Evolutionary conservation across 495 filamentous ascomycete species (phyloP).

Genomic region (Hyaloscypha finlandica): DNA sequence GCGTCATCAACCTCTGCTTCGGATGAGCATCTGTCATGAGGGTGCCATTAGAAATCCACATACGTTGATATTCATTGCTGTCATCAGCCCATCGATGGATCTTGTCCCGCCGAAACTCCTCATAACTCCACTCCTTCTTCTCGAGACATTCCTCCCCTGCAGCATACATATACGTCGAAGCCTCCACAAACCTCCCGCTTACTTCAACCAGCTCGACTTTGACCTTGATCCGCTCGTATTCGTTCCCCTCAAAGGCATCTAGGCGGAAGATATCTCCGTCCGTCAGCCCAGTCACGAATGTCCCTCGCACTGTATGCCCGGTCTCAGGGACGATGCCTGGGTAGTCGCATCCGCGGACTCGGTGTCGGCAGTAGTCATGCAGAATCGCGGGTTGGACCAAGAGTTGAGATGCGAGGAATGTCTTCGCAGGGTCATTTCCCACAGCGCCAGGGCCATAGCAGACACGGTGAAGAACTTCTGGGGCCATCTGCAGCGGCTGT

Average conservation of each 20-base stretch:
- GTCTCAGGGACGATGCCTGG: conserved; percentile 71
- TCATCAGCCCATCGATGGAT: conserved; percentile 52
- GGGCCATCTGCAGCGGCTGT: conserved; percentile 55
- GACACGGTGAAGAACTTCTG: conserved; percentile 66
- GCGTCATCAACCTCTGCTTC: conserved; percentile 10
- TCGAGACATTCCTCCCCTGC: conserved; percentile 54
- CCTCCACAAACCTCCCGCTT: conserved; percentile 50
- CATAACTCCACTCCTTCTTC: conserved; percentile 78
- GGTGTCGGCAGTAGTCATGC: conserved; percentile 68
- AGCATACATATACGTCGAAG: conserved; percentile 81
- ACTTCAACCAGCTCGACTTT: conserved; percentile 55
- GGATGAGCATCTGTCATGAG: conserved; percentile 3
- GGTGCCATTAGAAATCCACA: neutral
- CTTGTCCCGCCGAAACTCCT: conserved; percentile 69
- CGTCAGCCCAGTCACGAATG: conserved; percentile 76
- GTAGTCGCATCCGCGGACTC: conserved; percentile 71
- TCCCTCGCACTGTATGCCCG: conserved; percentile 70
- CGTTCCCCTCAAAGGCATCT: conserved; percentile 78
- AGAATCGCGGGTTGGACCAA: conserved; percentile 75
- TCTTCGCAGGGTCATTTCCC: conserved; percentile 38
- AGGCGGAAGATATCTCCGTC: conserved; percentile 73
- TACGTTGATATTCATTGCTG: conserved; percentile 37
- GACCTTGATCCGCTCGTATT: conserved; percentile 69
- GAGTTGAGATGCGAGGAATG: conserved; percentile 48
- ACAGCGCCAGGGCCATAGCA: conserved; percentile 50